phyloP scores from a whole-genome alignment of 2,329 filamentous ascomycete species.

The Aspergillus thermomutatus region DNA sequence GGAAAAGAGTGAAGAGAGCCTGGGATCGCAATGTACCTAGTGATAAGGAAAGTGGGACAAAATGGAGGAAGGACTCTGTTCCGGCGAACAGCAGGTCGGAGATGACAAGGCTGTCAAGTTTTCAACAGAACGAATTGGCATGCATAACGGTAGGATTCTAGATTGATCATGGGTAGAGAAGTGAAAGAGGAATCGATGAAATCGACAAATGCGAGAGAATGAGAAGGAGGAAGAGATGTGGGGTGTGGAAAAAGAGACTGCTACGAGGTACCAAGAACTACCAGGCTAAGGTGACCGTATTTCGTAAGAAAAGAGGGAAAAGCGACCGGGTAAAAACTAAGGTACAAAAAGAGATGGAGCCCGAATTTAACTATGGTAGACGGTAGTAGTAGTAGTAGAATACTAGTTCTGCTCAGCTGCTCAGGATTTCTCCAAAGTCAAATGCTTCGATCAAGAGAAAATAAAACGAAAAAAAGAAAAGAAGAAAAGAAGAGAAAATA shows the following conservation, averaged over 20 bases:
- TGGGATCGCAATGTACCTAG: not conserved
- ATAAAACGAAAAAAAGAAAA: not conserved
- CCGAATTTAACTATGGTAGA: no score
- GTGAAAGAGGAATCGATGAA: not conserved
- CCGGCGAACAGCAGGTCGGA: not conserved
- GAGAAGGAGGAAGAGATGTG: not conserved
- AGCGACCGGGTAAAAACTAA: not conserved
- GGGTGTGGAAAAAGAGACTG: not conserved
- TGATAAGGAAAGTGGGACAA: not conserved
- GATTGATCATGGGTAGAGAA: not conserved
- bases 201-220: conserved; percentile 4
- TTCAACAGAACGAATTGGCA: not conserved
- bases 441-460: not conserved
- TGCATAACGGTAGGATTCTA: not conserved
- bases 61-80: not conserved
- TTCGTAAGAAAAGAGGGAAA: not conserved
- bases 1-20: not conserved
- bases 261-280: not conserved
- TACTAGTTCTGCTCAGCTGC: not conserved
- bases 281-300: not conserved
- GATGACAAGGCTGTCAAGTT: not conserved
- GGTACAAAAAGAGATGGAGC: not conserved
- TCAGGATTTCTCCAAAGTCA: not conserved
- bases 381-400: not conserved
- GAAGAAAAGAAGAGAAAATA: conserved; percentile 1